Percentiles rank a stretch among this genome's conserved stretches.
Evolutionary conservation across 345 rosid species (phyloP).

Genomic region (Arabidopsis suecica): DNA sequence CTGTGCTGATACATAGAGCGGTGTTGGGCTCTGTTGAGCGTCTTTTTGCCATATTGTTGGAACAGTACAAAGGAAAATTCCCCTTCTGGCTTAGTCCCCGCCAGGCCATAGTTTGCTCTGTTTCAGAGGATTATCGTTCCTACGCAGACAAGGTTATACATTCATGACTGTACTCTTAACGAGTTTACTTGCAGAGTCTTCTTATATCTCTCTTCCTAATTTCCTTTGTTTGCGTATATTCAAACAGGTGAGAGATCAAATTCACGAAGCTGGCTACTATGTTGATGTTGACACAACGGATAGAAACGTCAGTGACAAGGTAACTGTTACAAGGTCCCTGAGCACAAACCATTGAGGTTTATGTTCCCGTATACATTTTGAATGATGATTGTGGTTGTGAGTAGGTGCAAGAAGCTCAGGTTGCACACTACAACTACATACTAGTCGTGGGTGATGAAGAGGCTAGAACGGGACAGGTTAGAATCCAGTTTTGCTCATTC

Average conservation of each 20-base stretch:
- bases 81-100: slow-evolving; percentile 6
- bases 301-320: slow-evolving; percentile 78
- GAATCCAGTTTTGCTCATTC: not conserved
- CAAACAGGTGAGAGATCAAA: slow-evolving; percentile 60
- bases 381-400: slow-evolving; percentile 21
- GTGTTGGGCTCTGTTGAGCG: too few species aligned
- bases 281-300: slow-evolving; percentile 74
- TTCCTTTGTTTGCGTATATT: not conserved
- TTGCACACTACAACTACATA: slow-evolving; percentile 53
- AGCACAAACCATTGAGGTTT: not conserved
- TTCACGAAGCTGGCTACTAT: slow-evolving; percentile 66
- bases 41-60: too few species aligned
- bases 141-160: not conserved
- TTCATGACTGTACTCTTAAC: not conserved
- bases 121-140: not conserved
- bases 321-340: slow-evolving; percentile 22
- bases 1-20: too few species aligned
- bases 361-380: slow-evolving; percentile 1
- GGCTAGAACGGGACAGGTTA: slow-evolving; percentile 57
- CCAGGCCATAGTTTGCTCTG: slow-evolving; percentile 5
- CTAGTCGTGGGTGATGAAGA: slow-evolving; percentile 85
- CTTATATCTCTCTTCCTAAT: not conserved
- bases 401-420: slow-evolving; percentile 79
- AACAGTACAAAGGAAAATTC: not conserved
- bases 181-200: not conserved